phyloP scores from a whole-genome alignment of 306 rosid species.

The Fagus crenata region DNA sequence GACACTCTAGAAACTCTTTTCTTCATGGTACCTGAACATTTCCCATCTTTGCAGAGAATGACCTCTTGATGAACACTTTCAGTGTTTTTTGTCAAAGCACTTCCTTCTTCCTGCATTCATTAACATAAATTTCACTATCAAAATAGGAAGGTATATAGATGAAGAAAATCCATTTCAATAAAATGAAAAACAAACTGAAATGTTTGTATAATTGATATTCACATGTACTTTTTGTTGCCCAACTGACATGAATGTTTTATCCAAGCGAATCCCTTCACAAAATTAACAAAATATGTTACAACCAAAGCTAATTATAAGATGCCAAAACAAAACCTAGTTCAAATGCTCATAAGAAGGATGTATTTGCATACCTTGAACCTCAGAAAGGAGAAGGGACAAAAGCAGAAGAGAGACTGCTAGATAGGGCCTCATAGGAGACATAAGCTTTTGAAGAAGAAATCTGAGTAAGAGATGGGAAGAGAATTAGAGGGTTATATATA shows the following conservation, averaged over 20 bases:
- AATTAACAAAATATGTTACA: constrained; percentile 17
- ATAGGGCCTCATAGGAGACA: constrained; percentile 53
- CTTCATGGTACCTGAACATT: constrained; percentile 45
- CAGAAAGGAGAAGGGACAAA: constrained; percentile 49
- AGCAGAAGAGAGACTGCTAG: constrained; percentile 54
- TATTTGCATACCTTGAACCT: constrained; percentile 54
- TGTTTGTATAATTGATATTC: constrained; percentile 28
- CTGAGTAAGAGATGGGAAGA: not conserved
- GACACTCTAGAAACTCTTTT: constrained; percentile 38
- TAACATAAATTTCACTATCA: constrained; percentile 15
- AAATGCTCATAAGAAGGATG: constrained; percentile 2
- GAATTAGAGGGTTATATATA: constrained; percentile 2
- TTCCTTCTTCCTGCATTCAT: constrained; percentile 44
- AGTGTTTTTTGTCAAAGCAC: not conserved
- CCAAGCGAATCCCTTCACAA: constrained; percentile 70
- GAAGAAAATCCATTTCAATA: not conserved
- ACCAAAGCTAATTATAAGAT: not conserved
- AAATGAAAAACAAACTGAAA: not conserved
- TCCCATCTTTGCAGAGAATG: constrained; percentile 33
- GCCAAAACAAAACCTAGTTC: not conserved
- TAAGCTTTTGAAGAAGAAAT: constrained; percentile 12
- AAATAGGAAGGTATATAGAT: not conserved
- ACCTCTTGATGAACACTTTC: not conserved
- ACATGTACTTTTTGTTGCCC: constrained; percentile 45
- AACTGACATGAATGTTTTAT: constrained; percentile 38